phyloP scores from a whole-genome alignment of 139 green algal genomes.

The Closterium sp. region DNA sequence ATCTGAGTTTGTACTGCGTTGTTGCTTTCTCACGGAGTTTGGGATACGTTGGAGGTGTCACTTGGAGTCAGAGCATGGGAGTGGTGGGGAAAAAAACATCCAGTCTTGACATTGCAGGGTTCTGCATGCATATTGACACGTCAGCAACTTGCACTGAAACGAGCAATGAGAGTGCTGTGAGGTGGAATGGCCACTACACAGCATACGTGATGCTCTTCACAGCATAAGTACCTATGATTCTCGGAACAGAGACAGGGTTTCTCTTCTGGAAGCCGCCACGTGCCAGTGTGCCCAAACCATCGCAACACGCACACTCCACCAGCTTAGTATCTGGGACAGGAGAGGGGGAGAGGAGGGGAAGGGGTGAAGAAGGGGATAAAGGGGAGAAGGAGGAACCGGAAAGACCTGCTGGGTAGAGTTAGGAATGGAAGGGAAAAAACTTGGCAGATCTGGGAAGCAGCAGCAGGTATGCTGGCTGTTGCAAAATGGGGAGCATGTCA shows the following conservation, averaged over 20 bases:
- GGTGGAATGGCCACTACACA: neutral
- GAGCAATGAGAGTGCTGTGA: too few relatives aligned
- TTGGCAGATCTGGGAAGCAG: too few relatives aligned
- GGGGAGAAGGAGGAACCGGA: neutral
- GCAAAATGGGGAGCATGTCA: neutral
- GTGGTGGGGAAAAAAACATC: neutral
- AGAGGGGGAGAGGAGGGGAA: neutral
- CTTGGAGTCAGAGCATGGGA: neutral
- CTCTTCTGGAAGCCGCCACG: constrained; percentile 53
- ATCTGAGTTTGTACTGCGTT: too few relatives aligned
- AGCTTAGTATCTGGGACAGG: neutral
- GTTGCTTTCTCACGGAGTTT: too few relatives aligned
- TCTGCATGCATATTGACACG: too few relatives aligned
- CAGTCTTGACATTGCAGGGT: neutral
- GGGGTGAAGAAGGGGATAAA: neutral
- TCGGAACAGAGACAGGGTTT: constrained; percentile 45
- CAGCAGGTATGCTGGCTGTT: too few relatives aligned
- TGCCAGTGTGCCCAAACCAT: neutral
- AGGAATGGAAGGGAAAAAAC: too few relatives aligned
- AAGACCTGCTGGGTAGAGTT: neutral
- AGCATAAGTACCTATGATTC: neutral
- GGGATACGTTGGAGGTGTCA: too few relatives aligned
- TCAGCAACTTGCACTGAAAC: too few relatives aligned
- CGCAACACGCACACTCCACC: neutral
- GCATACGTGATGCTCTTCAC: neutral